Evolutionary conservation across 768 basidiomycete genomes (phyloP).

Genomic region (Amanita rubescens): DNA sequence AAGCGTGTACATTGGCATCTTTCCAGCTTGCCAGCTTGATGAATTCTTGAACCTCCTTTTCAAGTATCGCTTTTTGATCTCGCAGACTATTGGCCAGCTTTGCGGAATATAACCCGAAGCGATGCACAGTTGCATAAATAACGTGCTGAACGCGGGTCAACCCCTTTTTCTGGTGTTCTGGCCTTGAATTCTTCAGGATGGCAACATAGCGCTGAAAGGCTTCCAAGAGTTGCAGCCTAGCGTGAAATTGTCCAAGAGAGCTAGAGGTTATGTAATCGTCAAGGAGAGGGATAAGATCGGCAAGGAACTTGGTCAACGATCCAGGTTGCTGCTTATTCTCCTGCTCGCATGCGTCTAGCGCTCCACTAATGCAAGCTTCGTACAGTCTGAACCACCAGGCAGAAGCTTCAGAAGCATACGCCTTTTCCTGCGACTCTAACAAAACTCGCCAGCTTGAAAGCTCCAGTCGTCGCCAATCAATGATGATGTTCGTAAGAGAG

Average conservation of each 20-base stretch:
- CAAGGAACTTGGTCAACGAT: conserved; percentile 45
- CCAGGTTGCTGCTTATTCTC: conserved; percentile 23
- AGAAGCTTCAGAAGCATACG: conserved; percentile 41
- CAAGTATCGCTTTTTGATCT: conserved; percentile 51
- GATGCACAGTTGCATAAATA: conserved; percentile 50
- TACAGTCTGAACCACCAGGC: conserved; percentile 91
- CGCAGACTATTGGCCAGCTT: conserved; percentile 41
- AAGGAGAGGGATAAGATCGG: conserved; percentile 65
- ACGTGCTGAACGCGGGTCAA: conserved; percentile 49
- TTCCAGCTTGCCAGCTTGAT: conserved; percentile 98
- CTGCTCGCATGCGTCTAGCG: conserved; percentile 39
- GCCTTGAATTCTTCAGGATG: conserved; percentile 26
- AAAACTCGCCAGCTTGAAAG: conserved; percentile 81
- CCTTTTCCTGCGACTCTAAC: conserved; percentile 59
- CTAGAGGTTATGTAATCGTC: conserved; percentile 70
- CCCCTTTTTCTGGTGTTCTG: conserved; percentile 19
- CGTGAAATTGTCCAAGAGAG: conserved; percentile 77
- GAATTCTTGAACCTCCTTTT: conserved; percentile 76
- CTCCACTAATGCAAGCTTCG: conserved; percentile 64
- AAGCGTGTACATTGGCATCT: conserved; percentile 90
- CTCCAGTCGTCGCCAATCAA: conserved; percentile 88
- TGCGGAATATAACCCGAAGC: conserved; percentile 55
- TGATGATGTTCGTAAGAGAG: conserved; percentile 61
- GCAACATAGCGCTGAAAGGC: conserved; percentile 55
- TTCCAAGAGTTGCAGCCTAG: conserved; percentile 58